Base-by-base conservation (phyloP, 768 basidiomycete species). In the Strobilomyces echinocephalus region DNA sequence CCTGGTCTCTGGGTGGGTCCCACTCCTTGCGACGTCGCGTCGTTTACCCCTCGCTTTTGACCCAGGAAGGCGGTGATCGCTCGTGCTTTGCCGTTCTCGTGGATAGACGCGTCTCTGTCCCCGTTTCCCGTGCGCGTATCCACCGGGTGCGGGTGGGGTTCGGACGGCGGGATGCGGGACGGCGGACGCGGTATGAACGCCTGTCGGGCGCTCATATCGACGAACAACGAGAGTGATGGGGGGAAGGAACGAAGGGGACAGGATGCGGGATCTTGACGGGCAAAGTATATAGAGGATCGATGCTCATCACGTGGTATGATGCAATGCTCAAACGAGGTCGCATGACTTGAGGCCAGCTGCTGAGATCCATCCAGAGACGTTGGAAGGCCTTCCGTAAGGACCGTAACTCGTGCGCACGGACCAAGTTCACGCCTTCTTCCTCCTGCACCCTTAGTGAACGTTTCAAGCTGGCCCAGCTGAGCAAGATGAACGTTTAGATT, bases 131-230 rank as follows among this genome's bases (percentile, higher is more conserved):
- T 18, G 26, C 15, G 43, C 4, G 24, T 16, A 24, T 58, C 60
- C 11, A 49, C 36, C 0, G 52, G 21, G n/a, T 38, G 54, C 26
- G 39, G 26, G 21, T 49, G 55, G 16, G 52, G n/a, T 20, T 61
- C 57, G 9, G 60, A 52, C 11, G 44, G 35, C 14, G 43, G 45
- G 8, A 44, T 14, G 33, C 51, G 38, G 10, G 66, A 65, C 10
- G 56, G 48, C 1, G 63, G 45, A 8, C 56, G 64, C 5, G 66
- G 67, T 31, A 60, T 10, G 47, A 68, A 68, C 7, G 61, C 57
- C 15, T 67, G 67, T 46, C 66, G 21, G 2, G 66, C 63, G 34
- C 67, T 68, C 66, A 68, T 68, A 11, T 35, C 20, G 26, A 42
- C 10, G 30, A 8, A 53, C 10, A 33, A 12, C 7, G 11, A 28